Percentiles rank a stretch among this genome's conserved stretches.
Evolutionary conservation across 2,329 filamentous ascomycete genomes (phyloP).

Genomic region (Aquanectria penicillioides): DNA sequence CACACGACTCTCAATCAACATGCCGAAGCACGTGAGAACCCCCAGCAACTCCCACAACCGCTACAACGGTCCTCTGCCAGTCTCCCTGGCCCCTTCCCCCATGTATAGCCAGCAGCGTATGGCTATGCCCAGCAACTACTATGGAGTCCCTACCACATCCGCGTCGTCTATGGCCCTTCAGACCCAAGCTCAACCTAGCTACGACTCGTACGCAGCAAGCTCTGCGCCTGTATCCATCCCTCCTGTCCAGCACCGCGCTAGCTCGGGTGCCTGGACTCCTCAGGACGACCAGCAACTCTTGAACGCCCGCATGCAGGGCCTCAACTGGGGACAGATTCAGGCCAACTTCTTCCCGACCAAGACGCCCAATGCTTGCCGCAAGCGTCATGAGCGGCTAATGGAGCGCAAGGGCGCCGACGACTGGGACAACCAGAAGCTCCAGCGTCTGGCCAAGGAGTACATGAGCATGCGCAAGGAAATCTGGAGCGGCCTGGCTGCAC

Average conservation of each 20-base stretch:
- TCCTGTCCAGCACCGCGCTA: constrained; percentile 64
- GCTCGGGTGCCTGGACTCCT: constrained; percentile 76
- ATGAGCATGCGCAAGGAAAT: constrained; percentile 83
- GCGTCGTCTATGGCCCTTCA: constrained; percentile 43
- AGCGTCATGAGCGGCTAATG: constrained; percentile 86
- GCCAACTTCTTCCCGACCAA: constrained; percentile 80
- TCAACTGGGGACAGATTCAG: constrained; percentile 88
- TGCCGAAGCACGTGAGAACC: constrained; percentile 58
- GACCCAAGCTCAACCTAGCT: constrained; percentile 48
- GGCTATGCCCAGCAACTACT: constrained; percentile 53
- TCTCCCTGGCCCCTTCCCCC: constrained; percentile 54
- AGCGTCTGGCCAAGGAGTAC: constrained; percentile 80
- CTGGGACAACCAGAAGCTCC: constrained; percentile 81
- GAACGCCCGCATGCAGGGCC: constrained; percentile 74
- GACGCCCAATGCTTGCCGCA: constrained; percentile 85
- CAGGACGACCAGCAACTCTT: constrained; percentile 81
- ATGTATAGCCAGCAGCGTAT: constrained; percentile 56
- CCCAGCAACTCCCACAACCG: constrained; percentile 47
- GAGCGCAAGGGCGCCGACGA: constrained; percentile 79
- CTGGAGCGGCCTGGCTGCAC: constrained; percentile 78
- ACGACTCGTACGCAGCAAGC: constrained; percentile 52
- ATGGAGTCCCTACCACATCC: constrained; percentile 48
- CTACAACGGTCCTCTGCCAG: constrained; percentile 47
- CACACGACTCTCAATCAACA: constrained; percentile 42
- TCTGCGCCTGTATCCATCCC: constrained; percentile 47